Base-by-base conservation (phyloP, 2,329 filamentous ascomycete genomes). In the Apiospora koreana region DNA sequence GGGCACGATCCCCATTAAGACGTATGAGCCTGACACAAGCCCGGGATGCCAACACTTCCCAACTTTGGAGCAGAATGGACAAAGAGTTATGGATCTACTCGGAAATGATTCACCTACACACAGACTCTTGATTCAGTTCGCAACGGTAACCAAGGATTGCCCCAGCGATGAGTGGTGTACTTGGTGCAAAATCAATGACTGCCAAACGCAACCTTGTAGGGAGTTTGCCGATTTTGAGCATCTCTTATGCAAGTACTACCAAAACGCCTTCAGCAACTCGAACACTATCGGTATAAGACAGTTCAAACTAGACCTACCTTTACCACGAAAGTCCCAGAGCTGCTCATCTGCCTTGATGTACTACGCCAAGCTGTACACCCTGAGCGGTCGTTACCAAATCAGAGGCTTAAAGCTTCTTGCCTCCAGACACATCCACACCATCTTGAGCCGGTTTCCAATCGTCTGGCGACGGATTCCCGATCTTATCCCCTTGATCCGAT, bases 31-130 rank as follows among this genome's bases (percentile, higher is more conserved):
- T 2, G 50, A 58, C 8, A 38, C 28, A 2, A 58, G 16, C 16
- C 28, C 50, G 3, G 50, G n/a, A n/a, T 7, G 9, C 1, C 5
- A 58, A n/a, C 18, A 58, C 7, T 35, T 3, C 28, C 28, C 28
- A 3, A 21, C 2, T 8, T 1, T 9, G 25, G 18, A 4, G 3
- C 28, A 21, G 31, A 1, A 58, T 58, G 50, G 48, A 25, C 25
- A 5, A 1, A 14, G 10, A 9, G 14, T 25, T 54, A 0, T 21
- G 25, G 14, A 18, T 2, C 14, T 54, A 3, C 25, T 18, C 10
- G 48, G 25, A 2, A 1, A 31, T 0, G 5, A 31, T 9, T 23
- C 4, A 6, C 12, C 3, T 16, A 16, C 1, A 3, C 3, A 1
- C 46, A 25, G 3, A 0, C 25, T 28, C 48, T 6, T 7, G 2